Base-by-base conservation (phyloP, 495 filamentous ascomycete genomes). In the Aspergillus nidulans region DNA sequence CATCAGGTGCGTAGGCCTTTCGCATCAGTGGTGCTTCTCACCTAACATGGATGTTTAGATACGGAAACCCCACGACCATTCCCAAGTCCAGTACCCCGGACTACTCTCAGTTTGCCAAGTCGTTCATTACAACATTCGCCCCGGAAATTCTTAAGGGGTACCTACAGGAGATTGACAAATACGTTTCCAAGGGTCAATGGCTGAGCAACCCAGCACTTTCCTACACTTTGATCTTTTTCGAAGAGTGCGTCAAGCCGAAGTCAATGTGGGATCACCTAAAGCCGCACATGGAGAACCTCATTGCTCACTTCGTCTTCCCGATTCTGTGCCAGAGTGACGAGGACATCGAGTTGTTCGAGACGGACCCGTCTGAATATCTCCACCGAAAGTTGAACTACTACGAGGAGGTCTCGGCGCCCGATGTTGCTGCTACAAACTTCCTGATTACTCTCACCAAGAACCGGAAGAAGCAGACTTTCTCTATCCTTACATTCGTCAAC, bases 361-460 rank as follows among this genome's bases (percentile, higher is more conserved):
- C 87, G 5, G 92, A 98, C 59, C 94, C 94, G 1, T 87, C 92
- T 40, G 94, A 98, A 64, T 98, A 97, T 64, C 81, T 98, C 16
- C 94, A 97, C 72, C 85, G 92, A 43, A 97, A 97, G 70, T 73
- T 98, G 44, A 97, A 97, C 70, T 97, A 89, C 69, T 98, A 95
- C 66, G 94, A 98, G 73, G 94, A 98, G 64, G 90, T 95, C 13
- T 92, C 95, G 0, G 86, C 94, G 13, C 94, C 94, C 6, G 94
- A 98, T 69, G 90, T 97, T 52, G 91, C 95, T 4, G 94, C 95
- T 3, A 96, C 91, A 4, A 97, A 97, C 65, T 96, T 98, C 76
- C 72, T 98, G 57, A 89, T 96, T 53, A 90, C 90, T 20, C 80
- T 98, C 47, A 97, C 95, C 49, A 97, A 97, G 77, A 81, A 86